phyloP scores from a whole-genome alignment of 441 rosid genomes.

The Gossypium gossypioides region DNA sequence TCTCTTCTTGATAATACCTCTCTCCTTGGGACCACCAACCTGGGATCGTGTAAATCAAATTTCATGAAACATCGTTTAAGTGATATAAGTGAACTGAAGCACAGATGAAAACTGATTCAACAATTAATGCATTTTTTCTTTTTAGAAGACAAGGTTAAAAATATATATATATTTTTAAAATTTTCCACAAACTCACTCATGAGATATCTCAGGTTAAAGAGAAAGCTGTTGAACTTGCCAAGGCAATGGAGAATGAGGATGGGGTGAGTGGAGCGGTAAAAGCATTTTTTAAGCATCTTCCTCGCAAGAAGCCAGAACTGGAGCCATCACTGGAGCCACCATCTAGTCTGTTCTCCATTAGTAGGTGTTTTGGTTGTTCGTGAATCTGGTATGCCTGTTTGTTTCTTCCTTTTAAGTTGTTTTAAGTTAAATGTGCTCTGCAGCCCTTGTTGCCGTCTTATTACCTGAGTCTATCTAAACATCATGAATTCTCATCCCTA shows the following conservation, averaged over 20 bases:
- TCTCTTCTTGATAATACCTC: background rate
- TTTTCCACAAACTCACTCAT: background rate
- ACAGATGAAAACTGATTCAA: too few species aligned
- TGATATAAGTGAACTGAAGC: too few species aligned
- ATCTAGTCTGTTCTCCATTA: slow-evolving; percentile 39
- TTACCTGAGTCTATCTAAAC: background rate
- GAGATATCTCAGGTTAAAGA: slow-evolving; percentile 59
- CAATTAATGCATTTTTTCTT: background rate
- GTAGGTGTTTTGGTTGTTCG: slow-evolving; percentile 75
- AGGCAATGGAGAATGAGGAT: slow-evolving; percentile 89
- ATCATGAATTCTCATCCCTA: background rate
- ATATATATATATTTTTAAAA: background rate
- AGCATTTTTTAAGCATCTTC: slow-evolving; percentile 85
- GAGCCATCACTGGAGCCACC: slow-evolving; percentile 33
- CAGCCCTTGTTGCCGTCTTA: background rate
- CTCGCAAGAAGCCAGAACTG: slow-evolving; percentile 28
- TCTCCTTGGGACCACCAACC: background rate
- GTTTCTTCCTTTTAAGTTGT: background rate
- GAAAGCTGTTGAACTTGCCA: slow-evolving; percentile 66
- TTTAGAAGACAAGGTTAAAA: background rate
- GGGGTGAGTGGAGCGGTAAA: slow-evolving; percentile 91
- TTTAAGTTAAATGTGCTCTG: background rate
- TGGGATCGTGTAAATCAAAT: background rate
- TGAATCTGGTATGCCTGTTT: slow-evolving; percentile 20
- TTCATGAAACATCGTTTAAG: background rate